Evolutionary conservation across 768 basidiomycete genomes (phyloP), one percentile per base, ranked within the genome.

Genomic region (Lyophyllum decastes): DNA sequence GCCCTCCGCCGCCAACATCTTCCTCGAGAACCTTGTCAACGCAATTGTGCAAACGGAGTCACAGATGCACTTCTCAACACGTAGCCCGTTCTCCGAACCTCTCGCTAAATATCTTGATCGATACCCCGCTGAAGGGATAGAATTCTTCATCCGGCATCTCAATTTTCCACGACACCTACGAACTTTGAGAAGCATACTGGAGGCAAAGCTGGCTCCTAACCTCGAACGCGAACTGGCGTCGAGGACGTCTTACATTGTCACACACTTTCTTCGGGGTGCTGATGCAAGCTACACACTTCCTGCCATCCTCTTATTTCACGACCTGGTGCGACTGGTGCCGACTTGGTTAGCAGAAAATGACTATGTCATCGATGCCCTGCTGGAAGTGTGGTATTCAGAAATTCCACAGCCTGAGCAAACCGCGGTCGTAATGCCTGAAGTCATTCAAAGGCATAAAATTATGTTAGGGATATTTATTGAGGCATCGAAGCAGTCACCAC

Each of bases 21-120:
- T 95, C 74, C 80, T 99, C 35, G 87, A 93, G 64, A 85, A 85
- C 49, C 83, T 98, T n/a, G 86, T 94, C 60, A 89, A 89, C 58
- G 80, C 87, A 10, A 86, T 98, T 52, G 95, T 98, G 27, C 90
- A 95, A 65, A 94, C 94, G 3, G 97, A 99, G 72, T 83, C 90
- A 0, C 85, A 88, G 58, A 87, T 99, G 77, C 92, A 95, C 64
- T 96, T 94, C 67, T 94, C 94, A 0, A 85, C 87, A 16, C 83
- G 80, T 52, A 96, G 90, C 64, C 95, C 95, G 1, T 98, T 99
- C 73, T 97, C 96, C 0, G 87, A 92, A 58, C 95, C 95, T 6
- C 75, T 98, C 48, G 94, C 91, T 19, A 87, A 88, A 69, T 98
- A 95, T 72, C 81, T 98, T 21, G 87, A 98, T 71, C 88, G 93